Conservation (phyloP, 805 yeast species). For the Sugiyamaella chiloensis region DNA sequence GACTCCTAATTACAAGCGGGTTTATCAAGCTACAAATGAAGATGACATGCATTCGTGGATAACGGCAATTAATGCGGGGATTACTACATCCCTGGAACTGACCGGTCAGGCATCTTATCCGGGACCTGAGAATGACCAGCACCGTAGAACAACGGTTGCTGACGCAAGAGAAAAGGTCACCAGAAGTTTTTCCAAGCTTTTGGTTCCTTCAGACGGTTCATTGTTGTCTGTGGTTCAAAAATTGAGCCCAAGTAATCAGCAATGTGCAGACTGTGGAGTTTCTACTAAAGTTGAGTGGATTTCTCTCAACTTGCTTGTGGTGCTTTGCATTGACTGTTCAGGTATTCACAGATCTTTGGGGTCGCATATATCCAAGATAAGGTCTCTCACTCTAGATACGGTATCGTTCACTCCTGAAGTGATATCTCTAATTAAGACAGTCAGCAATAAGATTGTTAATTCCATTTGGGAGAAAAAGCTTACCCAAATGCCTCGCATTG, state of each 20-base stretch:
- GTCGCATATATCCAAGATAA: constrained; percentile 71
- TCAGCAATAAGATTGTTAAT: constrained; percentile 55
- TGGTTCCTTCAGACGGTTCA: neutral
- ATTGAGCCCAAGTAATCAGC: constrained; percentile 48
- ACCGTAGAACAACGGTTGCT: neutral
- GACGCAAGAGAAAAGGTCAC: constrained; percentile 1
- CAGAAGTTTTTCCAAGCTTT: neutral
- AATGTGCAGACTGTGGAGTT: constrained; percentile 79
- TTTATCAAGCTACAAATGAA: constrained; percentile 70
- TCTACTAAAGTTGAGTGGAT: constrained; percentile 76
- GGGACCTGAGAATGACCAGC: neutral
- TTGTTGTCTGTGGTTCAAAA: constrained; percentile 19
- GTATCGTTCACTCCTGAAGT: constrained; percentile 55
- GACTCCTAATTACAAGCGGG: constrained; percentile 66
- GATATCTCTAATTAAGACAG: constrained; percentile 52
- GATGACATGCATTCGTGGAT: constrained; percentile 71
- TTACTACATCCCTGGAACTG: constrained; percentile 41
- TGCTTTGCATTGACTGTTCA: constrained; percentile 80
- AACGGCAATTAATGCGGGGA: constrained; percentile 55
- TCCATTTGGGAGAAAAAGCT: constrained; percentile 53
- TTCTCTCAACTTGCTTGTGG: constrained; percentile 66
- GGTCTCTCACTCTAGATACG: constrained; percentile 74
- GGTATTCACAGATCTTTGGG: constrained; percentile 88
- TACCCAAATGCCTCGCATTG: constrained; percentile 28
- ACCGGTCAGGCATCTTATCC: neutral